These are phyloP conservation scores for Penicillium brasilianum DNA, from an alignment of 2,329 filamentous ascomycete genomes.

Conservation along the genomic window DNA sequence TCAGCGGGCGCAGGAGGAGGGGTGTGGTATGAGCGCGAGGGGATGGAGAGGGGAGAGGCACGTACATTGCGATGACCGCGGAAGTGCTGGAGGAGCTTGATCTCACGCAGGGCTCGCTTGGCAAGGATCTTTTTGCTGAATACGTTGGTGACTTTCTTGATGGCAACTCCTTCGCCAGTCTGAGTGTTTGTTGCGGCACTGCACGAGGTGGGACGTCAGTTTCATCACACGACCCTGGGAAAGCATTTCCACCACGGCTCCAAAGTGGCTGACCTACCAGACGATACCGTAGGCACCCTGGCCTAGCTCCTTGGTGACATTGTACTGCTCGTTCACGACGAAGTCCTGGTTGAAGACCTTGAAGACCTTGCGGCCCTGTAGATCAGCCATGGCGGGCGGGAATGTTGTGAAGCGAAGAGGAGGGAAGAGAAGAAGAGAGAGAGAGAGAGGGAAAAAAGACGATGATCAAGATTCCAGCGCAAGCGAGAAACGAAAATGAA, in stretches of 20 bases:
- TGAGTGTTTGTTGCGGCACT: slow-evolving; percentile 92
- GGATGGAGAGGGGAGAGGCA: slow-evolving; percentile 3
- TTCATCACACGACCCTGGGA: background rate
- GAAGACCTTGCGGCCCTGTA: slow-evolving; percentile 84
- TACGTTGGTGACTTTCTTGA: slow-evolving; percentile 99
- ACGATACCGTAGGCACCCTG: slow-evolving; percentile 99
- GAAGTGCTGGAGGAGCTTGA: slow-evolving; percentile 98
- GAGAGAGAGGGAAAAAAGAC: background rate
- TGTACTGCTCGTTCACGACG: slow-evolving; percentile 96
- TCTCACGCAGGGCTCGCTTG: slow-evolving; percentile 96
- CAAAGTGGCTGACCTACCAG: slow-evolving; percentile 67
- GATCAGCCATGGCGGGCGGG: slow-evolving; percentile 58
- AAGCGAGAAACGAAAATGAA: background rate
- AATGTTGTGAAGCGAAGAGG: slow-evolving; percentile 6
- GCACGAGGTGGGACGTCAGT: slow-evolving; percentile 12
- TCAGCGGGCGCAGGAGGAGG: slow-evolving; percentile 42
- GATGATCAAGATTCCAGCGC: background rate
- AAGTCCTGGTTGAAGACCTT: slow-evolving; percentile 99
- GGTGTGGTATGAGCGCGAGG: slow-evolving; percentile 3
- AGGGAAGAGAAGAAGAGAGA: slow-evolving; percentile 10
- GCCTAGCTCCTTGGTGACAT: slow-evolving; percentile 96
- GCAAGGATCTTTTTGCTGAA: slow-evolving; percentile 99
- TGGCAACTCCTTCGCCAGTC: slow-evolving; percentile 90
- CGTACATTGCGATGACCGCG: slow-evolving; percentile 81
- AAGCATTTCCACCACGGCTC: background rate